Evolutionary conservation across 495 filamentous ascomycete genomes (phyloP).

Genomic region (Arthonia radiata): DNA sequence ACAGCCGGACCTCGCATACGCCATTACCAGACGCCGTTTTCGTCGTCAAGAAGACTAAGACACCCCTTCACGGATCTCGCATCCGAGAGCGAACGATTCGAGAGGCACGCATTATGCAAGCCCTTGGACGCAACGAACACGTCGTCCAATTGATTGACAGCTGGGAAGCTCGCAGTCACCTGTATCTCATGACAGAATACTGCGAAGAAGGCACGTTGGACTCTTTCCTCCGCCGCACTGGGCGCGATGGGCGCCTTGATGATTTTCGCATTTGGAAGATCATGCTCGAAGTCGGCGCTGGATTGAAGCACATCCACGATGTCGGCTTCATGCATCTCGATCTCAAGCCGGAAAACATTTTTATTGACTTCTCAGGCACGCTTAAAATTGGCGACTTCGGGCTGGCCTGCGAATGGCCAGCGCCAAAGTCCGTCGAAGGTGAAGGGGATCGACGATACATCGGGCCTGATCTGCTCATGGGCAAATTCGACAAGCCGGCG

Average conservation of each 20-base stretch:
- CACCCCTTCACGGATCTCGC: constrained; percentile 44
- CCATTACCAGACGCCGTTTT: constrained; percentile 32
- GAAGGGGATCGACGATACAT: constrained; percentile 95
- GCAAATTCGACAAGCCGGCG: constrained; percentile 64
- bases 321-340: constrained; percentile 81
- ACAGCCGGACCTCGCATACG: constrained; percentile 21
- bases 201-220: constrained; percentile 83
- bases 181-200: constrained; percentile 94
- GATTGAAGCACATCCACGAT: constrained; percentile 70
- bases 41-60: constrained; percentile 80
- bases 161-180: constrained; percentile 59
- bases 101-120: constrained; percentile 53
- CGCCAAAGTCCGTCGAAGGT: constrained; percentile 47
- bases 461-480: constrained; percentile 67
- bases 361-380: constrained; percentile 73
- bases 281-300: constrained; percentile 53
- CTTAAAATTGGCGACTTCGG: constrained; percentile 95
- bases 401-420: constrained; percentile 62
- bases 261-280: constrained; percentile 99
- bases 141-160: constrained; percentile 53
- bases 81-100: constrained; percentile 56
- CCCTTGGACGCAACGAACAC: constrained; percentile 51
- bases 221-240: constrained; percentile 51
- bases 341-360: constrained; percentile 80
- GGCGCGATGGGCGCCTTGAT: constrained; percentile 63